These are phyloP conservation scores for Cutaneotrichosporon cavernicola DNA, from an alignment of 1,284 basidiomycete genomes.

Conservation along the genomic window DNA sequence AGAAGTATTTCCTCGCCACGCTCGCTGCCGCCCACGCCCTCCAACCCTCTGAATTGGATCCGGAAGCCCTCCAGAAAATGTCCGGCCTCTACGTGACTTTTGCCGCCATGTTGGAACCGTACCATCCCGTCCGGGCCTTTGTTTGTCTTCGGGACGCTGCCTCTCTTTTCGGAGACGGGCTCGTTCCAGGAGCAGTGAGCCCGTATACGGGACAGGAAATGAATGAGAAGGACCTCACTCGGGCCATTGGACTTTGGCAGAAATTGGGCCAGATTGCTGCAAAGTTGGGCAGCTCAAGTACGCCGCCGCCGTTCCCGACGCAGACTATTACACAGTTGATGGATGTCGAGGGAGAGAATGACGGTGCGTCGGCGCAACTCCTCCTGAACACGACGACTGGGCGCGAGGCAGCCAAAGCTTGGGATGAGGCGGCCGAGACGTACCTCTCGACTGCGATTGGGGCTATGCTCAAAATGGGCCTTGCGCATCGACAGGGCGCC, in stretches of 20 bases:
- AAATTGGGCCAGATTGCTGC: slow-evolving; percentile 33
- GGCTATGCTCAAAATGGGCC: slow-evolving; percentile 44
- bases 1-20: slow-evolving; percentile 46
- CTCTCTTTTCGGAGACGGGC: slow-evolving; percentile 38
- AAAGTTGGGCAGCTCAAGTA: slow-evolving; percentile 15
- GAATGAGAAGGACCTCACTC: slow-evolving; percentile 37
- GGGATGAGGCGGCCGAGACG: slow-evolving; percentile 41
- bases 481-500: slow-evolving; percentile 11
- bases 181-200: slow-evolving; percentile 18
- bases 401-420: slow-evolving; percentile 19
- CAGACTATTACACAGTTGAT: not conserved
- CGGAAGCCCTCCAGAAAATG: slow-evolving; percentile 48
- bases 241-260: slow-evolving; percentile 47
- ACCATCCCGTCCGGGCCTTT: slow-evolving; percentile 40
- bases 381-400: not conserved
- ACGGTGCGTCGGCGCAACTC: not conserved
- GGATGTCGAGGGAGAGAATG: not conserved
- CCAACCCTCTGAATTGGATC: slow-evolving; percentile 35
- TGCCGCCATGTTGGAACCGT: slow-evolving; percentile 42
- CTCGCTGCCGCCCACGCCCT: slow-evolving; percentile 36
- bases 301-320: slow-evolving; percentile 19
- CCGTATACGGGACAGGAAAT: slow-evolving; percentile 22
- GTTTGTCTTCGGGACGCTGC: slow-evolving; percentile 37
- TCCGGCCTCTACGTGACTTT: slow-evolving; percentile 50
- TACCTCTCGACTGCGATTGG: slow-evolving; percentile 42